Base-by-base conservation (phyloP, 2,329 filamentous ascomycete species). In the Hypoxylon sp. region DNA sequence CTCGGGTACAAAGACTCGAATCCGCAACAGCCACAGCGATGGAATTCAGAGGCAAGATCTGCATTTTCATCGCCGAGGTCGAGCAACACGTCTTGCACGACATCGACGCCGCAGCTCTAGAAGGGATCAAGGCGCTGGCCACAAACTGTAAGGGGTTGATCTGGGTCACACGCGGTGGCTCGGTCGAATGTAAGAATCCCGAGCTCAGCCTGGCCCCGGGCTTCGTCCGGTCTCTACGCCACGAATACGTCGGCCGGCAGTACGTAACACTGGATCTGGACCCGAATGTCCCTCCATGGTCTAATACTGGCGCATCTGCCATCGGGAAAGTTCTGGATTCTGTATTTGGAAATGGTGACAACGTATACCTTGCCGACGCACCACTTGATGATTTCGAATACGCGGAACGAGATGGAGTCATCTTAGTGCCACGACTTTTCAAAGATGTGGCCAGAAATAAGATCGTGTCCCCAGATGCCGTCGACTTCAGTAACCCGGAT, bases 211-310 rank as follows among this genome's bases (percentile, higher is more conserved):
- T 73, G 4, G 44, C 42, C 55, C 54, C 54, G 0, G 73, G 74
- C 8, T 51, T 75, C n/a, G 45, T 74, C 24, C 71, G 74, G 5
- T 46, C 45, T 4, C 53, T 73, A 22, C 64, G 73, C 4, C 64
- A 61, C n/a, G 73, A 75, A 49, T 55, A 73, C 33, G 26, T 45
- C 2, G 65, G 67, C 3, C 61, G 58, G 5, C 60, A 38, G 2
- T 72, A 68, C 52, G n/a, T 72, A 11, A 63, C 71, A 0, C 57
- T 75, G 8, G 74, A 75, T 32, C 59, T 75, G 4, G 73, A 74
- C 24, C 69, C 69, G 40, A 46, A 28, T 28, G 44, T 7, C 24
- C 44, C 44, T 22, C 7, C 16, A 44, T 44, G 40, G 40, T 20
- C 40, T 9, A 24, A 30, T 16, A 30, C 11, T 22, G 20, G 22